These are phyloP conservation scores for Ogataea paraovalis DNA, from an alignment of 805 yeast genomes.

Conservation along the genomic window DNA sequence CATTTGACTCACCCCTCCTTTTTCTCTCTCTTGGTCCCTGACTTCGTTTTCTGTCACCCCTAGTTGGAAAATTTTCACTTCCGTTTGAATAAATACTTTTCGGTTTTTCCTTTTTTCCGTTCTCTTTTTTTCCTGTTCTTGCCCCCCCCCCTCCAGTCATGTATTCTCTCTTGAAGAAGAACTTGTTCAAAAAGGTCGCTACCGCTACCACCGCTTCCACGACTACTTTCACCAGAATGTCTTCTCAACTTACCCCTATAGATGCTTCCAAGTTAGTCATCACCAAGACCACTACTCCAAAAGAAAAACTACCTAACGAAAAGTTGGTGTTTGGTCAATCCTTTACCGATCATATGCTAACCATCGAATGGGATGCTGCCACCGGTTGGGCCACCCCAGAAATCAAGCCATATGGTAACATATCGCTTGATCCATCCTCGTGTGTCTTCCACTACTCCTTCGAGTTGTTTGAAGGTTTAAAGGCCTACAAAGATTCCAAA, in stretches of 20 bases:
- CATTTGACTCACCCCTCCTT: background rate
- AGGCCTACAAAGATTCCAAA: conserved; percentile 71
- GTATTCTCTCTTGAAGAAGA: conserved; percentile 4
- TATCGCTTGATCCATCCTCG: conserved; percentile 79
- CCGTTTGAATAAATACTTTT: background rate
- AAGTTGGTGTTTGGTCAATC: conserved; percentile 65
- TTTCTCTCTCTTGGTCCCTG: background rate
- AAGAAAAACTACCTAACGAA: conserved; percentile 54
- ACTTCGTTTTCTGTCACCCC: background rate
- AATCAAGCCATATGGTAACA: conserved; percentile 78
- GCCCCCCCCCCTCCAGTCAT: background rate
- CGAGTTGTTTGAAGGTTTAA: conserved; percentile 93
- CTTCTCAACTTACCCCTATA: conserved; percentile 34
- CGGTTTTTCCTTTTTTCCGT: background rate
- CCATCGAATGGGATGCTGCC: conserved; percentile 73
- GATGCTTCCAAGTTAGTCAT: conserved; percentile 54
- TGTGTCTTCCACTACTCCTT: conserved; percentile 93
- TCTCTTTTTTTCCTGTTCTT: background rate
- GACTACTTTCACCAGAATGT: conserved; percentile 16
- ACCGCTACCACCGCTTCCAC: background rate
- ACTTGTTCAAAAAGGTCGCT: background rate
- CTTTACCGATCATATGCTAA: conserved; percentile 88
- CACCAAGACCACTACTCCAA: conserved; percentile 45
- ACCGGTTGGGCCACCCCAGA: conserved; percentile 88
- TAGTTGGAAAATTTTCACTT: background rate